These are phyloP conservation scores for Funneliformis caledonium DNA, from an alignment of 371 early-diverging fungal genomes.

Conservation along the genomic window DNA sequence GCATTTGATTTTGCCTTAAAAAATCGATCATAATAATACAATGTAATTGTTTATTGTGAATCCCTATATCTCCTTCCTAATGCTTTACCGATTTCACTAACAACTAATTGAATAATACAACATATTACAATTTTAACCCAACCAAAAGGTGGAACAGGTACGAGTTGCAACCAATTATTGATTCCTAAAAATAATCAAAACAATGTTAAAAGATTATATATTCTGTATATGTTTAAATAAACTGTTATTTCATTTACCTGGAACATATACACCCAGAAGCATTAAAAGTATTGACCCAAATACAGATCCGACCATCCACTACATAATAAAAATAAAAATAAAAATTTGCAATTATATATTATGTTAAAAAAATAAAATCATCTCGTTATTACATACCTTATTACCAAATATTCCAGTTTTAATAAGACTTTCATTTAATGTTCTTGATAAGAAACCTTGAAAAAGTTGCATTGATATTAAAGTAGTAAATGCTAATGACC, in stretches of 20 bases:
- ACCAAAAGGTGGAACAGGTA: constrained; percentile 63
- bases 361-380: neutral
- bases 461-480: constrained; percentile 81
- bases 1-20: too few species aligned
- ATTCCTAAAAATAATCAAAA: constrained; percentile 43
- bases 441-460: constrained; percentile 80
- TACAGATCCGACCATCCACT: constrained; percentile 78
- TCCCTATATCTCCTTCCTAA: constrained; percentile 47
- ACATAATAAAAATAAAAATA: neutral
- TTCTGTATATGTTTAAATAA: neutral
- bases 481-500: constrained; percentile 73
- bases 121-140: constrained; percentile 81
- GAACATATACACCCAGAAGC: constrained; percentile 78
- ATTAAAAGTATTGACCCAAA: constrained; percentile 67
- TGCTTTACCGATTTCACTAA: constrained; percentile 76
- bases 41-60: neutral
- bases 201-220: constrained; percentile 16
- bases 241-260: constrained; percentile 50
- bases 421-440: constrained; percentile 71
- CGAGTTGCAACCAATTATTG: constrained; percentile 67
- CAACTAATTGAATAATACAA: constrained; percentile 63
- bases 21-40: too few species aligned
- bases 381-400: constrained; percentile 42
- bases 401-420: constrained; percentile 72
- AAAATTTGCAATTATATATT: neutral